Evolutionary conservation across 2,329 filamentous ascomycete genomes (phyloP).

Genomic region (Neofusicoccum ribis): DNA sequence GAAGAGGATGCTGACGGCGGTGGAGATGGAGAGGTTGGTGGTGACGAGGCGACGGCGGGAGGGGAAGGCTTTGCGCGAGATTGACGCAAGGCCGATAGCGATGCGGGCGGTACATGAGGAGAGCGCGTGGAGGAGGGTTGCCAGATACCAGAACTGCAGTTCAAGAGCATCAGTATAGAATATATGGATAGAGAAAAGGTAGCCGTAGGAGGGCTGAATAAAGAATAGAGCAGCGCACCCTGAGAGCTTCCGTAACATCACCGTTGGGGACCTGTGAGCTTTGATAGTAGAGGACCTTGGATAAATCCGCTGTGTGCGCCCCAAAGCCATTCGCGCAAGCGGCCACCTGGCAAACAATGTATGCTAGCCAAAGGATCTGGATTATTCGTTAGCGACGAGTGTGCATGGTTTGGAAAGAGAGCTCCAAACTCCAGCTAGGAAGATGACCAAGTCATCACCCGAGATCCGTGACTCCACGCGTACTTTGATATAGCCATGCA

Average conservation of each 20-base stretch:
- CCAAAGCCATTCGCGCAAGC: conserved; percentile 3
- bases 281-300: not conserved
- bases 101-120: not conserved
- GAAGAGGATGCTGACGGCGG: not conserved
- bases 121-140: conserved; percentile 11
- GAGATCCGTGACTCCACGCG: not conserved
- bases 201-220: not conserved
- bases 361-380: not conserved
- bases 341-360: not conserved
- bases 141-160: conserved; percentile 1
- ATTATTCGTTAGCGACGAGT: not conserved
- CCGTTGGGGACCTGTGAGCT: not conserved
- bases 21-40: not conserved
- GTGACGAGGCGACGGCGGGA: not conserved
- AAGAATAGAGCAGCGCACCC: not conserved
- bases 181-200: not conserved
- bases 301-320: not conserved
- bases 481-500: not conserved
- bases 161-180: not conserved
- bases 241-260: not conserved
- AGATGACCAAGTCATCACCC: not conserved
- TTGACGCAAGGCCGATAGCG: not conserved
- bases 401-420: not conserved
- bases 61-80: not conserved
- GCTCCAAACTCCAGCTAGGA: not conserved